Base-by-base conservation (phyloP, 1,284 basidiomycete genomes). In the Golubevia pallescens region DNA sequence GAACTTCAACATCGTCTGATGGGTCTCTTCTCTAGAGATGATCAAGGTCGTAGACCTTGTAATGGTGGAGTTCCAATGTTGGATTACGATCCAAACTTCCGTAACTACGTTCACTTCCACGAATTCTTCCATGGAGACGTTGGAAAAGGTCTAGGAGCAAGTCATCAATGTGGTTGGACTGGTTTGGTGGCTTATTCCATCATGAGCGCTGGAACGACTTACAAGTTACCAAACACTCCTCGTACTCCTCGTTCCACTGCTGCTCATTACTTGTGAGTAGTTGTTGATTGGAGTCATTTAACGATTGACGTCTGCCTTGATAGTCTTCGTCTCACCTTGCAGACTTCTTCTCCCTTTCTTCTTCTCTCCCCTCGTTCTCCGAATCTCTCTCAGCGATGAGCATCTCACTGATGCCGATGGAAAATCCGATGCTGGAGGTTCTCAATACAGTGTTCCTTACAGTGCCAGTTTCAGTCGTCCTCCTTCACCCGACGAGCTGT, bases 1-100 rank as follows among this genome's bases (percentile, higher is more conserved):
- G 96, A 98, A 86, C 94, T 99, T 66, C 95, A 97, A 84, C 95
- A 98, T 85, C 92, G 96, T 4, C 91, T 98, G 73, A 97, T 98
- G 66, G 94, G 97, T 86, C 94, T 99, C 79, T 99, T 99, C 85
- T 91, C 93, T 21, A 90, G 94, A 52, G 96, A 98, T 84, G 87
- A 90, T 68, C 89, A 93, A 68, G 95, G 95, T 10, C 89, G 90
- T 68, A 89, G 96, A 54, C 94, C 96, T 1, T 93, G 92, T 58
- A 98, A 99, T 84, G 95, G 94, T 24, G 94, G 94, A 14, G 92
- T 92, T 80, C 88, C 90, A 24, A 93, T 92, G 86, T 87, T 98
- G 71, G 93, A 98, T 86, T 88, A 89, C 67, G 96, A 98, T 86
- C 94, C 95, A n/a, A 89, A 97, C 87, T 98, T 98, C 90, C 89